A percentile compares a stretch with the other conserved stretches of the same genome.
Evolutionary conservation across 495 filamentous ascomycete genomes (phyloP).

Genomic region (Pyronema domesticum): DNA sequence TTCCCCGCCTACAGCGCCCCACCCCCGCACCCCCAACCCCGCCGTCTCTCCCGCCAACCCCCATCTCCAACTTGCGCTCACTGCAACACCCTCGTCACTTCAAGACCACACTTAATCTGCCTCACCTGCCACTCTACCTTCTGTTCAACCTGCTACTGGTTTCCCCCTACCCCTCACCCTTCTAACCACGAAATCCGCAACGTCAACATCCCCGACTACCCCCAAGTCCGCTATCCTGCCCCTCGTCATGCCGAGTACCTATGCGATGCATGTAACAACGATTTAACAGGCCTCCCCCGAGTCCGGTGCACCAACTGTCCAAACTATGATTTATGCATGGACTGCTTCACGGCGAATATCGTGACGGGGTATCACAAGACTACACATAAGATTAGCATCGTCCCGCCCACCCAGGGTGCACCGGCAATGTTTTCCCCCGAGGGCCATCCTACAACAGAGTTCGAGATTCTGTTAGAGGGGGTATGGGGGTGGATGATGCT

Average conservation of each 20-base stretch:
- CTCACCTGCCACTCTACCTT: no score
- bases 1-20: no score
- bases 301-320: not conserved
- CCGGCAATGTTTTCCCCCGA: not conserved
- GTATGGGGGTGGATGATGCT: not conserved
- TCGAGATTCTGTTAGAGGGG: not conserved
- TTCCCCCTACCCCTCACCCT: no score
- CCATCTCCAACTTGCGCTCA: no score
- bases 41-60: no score
- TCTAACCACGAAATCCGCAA: no score
- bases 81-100: no score
- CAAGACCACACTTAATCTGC: no score
- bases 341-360: not conserved
- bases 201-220: no score
- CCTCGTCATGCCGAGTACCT: not conserved
- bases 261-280: not conserved
- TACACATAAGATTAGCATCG: not conserved
- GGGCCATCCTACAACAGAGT: not conserved
- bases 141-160: no score
- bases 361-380: not conserved
- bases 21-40: no score
- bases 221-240: no score
- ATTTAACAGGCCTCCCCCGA: not conserved
- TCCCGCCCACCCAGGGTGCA: not conserved
- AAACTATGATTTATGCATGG: conserved; percentile 1